Base-by-base conservation (phyloP, 306 rosid genomes). In the Casuarina cunninghamiana region DNA sequence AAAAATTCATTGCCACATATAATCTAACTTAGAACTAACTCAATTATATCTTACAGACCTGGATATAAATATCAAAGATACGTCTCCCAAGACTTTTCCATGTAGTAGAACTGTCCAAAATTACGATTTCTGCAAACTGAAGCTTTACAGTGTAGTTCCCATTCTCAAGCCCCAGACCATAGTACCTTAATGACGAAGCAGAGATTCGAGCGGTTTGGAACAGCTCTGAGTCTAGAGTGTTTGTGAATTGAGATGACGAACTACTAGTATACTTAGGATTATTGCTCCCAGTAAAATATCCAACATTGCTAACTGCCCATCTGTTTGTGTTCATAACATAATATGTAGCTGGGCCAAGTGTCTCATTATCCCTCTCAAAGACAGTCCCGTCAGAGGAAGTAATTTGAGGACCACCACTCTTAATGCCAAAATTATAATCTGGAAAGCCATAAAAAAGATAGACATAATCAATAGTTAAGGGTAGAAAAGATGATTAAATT, bases 241-340 rank as follows among this genome's bases (percentile, higher is more conserved):
- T 78, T 54, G 81, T 68, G 83, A 89, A 83, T 75, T 84, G 92
- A 68, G 83, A 78, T 71, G 74, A 3, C 2, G 84, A 85, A 50
- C 0, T 74, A 53, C 77, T 77, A 32, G 26, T 77, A 79, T 19
- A 91, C 8, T 0, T 4, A 77, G 84, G 77, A 72, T 81, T 77
- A 53, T 0, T 83, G 67, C 0, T 68, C 15, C 82, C 84, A 0
- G 82, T 79, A 70, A 86, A 93, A 12, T 68, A 71, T 73, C 98
- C 97, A 26, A 89, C 88, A 57, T 90, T 93, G 76, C 96, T 93
- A 72, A 87, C 89, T 10, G 83, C 96, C 98, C 98, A 90, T 82
- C 87, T 87, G 6, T 32, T 43, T 39, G 88, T 53, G 71, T 65
- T 81, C 7, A 88, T 83, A 53, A 87, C 93, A 82, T 60, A 93